phyloP scores from a whole-genome alignment of 306 rosid genomes.

The Castanea sativa region DNA sequence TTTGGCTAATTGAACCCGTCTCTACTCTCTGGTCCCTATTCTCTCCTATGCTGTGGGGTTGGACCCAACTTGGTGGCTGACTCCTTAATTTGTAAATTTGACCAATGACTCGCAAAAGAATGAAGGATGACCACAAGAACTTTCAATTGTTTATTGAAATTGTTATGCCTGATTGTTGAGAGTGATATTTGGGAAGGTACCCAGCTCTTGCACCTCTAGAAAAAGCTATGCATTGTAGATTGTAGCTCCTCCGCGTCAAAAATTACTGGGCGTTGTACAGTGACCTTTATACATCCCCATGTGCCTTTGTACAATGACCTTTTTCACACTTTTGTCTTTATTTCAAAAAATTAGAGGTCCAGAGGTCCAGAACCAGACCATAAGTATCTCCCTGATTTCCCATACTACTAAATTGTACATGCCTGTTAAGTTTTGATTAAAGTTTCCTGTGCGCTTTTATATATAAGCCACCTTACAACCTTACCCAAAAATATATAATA shows the following conservation, averaged over 20 bases:
- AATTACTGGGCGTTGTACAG: not conserved
- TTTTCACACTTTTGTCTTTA: not conserved
- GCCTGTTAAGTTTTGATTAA: not conserved
- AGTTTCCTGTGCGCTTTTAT: too few species aligned
- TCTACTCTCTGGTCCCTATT: not conserved
- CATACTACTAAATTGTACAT: not conserved
- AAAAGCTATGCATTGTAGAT: too few species aligned
- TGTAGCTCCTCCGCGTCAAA: not conserved
- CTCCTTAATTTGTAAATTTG: constrained; percentile 7
- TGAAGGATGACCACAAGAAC: not conserved
- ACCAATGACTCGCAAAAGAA: constrained; percentile 3
- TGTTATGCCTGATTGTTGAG: not conserved
- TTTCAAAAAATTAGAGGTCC: not conserved
- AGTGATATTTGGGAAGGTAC: constrained; percentile 20
- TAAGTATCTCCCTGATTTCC: not conserved
- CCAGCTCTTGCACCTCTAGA: not conserved
- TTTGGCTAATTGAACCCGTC: constrained; percentile 17
- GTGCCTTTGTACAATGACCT: not conserved
- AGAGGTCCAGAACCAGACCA: too few species aligned
- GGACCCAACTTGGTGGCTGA: constrained; percentile 24
- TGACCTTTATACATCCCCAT: too few species aligned
- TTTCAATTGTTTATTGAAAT: not conserved
- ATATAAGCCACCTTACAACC: too few species aligned
- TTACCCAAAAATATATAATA: too few species aligned
- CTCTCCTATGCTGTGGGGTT: not conserved